These are phyloP conservation scores for Penicillium freii DNA, from an alignment of 2,329 filamentous ascomycete species.

Conservation along the genomic window DNA sequence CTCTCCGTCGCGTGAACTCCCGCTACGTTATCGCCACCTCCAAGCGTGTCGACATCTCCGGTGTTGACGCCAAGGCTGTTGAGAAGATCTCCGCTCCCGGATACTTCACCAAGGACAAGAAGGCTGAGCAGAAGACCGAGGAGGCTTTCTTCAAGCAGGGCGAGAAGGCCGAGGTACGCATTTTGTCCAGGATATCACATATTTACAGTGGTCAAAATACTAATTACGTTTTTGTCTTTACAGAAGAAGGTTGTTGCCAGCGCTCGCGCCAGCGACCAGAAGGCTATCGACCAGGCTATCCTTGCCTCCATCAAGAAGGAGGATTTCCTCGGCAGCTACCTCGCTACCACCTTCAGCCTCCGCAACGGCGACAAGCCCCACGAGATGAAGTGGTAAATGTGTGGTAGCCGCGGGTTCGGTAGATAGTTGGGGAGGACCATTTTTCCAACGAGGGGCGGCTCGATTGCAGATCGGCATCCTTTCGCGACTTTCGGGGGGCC, in stretches of 20 bases:
- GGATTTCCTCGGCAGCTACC: constrained; percentile 88
- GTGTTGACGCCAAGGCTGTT: constrained; percentile 68
- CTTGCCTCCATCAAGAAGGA: constrained; percentile 98
- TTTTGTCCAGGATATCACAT: neutral
- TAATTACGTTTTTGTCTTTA: constrained; percentile 28
- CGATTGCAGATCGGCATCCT: constrained; percentile 36
- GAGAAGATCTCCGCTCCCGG: constrained; percentile 84
- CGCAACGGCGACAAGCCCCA: constrained; percentile 99
- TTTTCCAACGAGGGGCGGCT: constrained; percentile 38
- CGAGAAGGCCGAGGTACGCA: constrained; percentile 90
- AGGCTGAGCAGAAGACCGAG: constrained; percentile 88
- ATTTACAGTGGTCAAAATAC: constrained; percentile 8
- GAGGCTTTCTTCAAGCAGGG: constrained; percentile 99
- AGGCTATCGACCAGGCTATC: constrained; percentile 95
- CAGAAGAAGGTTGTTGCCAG: constrained; percentile 97
- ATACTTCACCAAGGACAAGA: constrained; percentile 98
- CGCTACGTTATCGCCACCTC: constrained; percentile 53
- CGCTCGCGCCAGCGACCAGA: constrained; percentile 94
- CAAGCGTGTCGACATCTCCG: constrained; percentile 60
- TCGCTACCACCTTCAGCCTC: constrained; percentile 94
- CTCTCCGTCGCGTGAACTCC: constrained; percentile 71
- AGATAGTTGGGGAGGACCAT: constrained; percentile 41
- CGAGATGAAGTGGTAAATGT: constrained; percentile 96
- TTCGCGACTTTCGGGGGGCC: constrained; percentile 32
- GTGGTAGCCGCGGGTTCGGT: constrained; percentile 43